A percentile compares a stretch with the other conserved stretches of the same genome.
phyloP scores from a whole-genome alignment of 805 yeast species.

The Ogataea glucozyma region DNA sequence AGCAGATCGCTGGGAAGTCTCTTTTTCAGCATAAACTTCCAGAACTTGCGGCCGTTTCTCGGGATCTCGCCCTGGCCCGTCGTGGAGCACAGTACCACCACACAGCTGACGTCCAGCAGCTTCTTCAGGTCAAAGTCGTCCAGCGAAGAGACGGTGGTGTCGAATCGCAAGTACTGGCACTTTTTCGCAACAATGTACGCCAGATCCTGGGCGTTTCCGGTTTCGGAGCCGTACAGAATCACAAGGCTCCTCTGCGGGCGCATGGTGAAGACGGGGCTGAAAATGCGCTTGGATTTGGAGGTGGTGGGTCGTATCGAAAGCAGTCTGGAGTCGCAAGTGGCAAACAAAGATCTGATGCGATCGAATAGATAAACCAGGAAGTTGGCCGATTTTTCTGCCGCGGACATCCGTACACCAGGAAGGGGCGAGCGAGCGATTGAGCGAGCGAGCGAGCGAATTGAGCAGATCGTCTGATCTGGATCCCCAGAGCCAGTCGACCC shows the following conservation, averaged over 20 bases:
- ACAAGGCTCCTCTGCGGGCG: constrained; percentile 40
- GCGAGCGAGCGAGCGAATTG: too few relatives aligned
- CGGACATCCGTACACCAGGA: too few relatives aligned
- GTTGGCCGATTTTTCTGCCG: neutral
- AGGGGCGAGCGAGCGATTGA: too few relatives aligned
- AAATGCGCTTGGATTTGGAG: neutral
- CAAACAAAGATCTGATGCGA: too few relatives aligned
- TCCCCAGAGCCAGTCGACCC: too few relatives aligned
- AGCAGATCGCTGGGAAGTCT: constrained; percentile 62
- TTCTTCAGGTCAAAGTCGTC: constrained; percentile 61
- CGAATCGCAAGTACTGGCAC: constrained; percentile 54
- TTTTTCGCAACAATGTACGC: constrained; percentile 63
- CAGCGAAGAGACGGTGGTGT: constrained; percentile 50
- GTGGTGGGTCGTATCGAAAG: too few relatives aligned
- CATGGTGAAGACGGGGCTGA: constrained; percentile 11
- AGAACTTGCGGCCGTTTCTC: constrained; percentile 66
- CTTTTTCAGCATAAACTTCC: constrained; percentile 70
- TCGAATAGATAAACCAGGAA: constrained; percentile 3
- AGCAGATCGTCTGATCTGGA: too few relatives aligned
- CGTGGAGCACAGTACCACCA: constrained; percentile 75
- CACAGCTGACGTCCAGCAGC: constrained; percentile 48
- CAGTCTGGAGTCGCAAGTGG: too few relatives aligned
- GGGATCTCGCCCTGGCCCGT: constrained; percentile 97
- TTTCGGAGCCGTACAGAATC: constrained; percentile 86
- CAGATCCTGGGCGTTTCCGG: constrained; percentile 87